These are phyloP conservation scores for Xylariaceae sp. DNA, from an alignment of 2,329 filamentous ascomycete species.

Conservation along the genomic window DNA sequence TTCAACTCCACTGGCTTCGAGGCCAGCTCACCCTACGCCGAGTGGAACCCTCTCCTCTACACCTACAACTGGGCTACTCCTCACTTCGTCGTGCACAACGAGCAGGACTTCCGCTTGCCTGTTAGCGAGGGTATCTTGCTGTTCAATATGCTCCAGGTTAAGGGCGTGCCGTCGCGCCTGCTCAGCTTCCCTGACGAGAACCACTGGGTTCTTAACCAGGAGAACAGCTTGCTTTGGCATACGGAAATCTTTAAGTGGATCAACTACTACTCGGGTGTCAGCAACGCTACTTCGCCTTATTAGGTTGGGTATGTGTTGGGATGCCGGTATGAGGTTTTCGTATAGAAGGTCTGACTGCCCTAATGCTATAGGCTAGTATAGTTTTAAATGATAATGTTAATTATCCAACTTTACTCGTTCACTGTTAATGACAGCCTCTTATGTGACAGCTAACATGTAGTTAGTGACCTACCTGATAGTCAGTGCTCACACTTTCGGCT, in stretches of 20 bases:
- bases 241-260: constrained; percentile 66
- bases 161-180: constrained; percentile 63
- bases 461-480: too few relatives aligned
- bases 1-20: constrained; percentile 41
- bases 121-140: constrained; percentile 66
- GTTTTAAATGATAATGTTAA: too few relatives aligned
- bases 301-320: constrained; percentile 7
- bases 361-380: too few relatives aligned
- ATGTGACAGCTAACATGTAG: too few relatives aligned
- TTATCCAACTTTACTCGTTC: too few relatives aligned
- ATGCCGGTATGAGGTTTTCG: too few relatives aligned
- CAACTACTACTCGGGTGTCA: constrained; percentile 49
- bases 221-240: constrained; percentile 69
- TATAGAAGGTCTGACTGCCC: too few relatives aligned
- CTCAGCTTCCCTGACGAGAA: constrained; percentile 71
- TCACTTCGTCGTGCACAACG: constrained; percentile 68
- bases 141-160: constrained; percentile 66
- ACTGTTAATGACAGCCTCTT: too few relatives aligned
- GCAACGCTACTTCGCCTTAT: constrained; percentile 29
- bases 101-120: constrained; percentile 65
- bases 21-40: constrained; percentile 40
- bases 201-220: constrained; percentile 68
- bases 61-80: constrained; percentile 64
- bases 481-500: too few relatives aligned
- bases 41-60: constrained; percentile 47